Evolutionary conservation across 768 basidiomycete species (phyloP), one percentile per base, ranked within the genome.

Genomic region (Roridomyces roridus): DNA sequence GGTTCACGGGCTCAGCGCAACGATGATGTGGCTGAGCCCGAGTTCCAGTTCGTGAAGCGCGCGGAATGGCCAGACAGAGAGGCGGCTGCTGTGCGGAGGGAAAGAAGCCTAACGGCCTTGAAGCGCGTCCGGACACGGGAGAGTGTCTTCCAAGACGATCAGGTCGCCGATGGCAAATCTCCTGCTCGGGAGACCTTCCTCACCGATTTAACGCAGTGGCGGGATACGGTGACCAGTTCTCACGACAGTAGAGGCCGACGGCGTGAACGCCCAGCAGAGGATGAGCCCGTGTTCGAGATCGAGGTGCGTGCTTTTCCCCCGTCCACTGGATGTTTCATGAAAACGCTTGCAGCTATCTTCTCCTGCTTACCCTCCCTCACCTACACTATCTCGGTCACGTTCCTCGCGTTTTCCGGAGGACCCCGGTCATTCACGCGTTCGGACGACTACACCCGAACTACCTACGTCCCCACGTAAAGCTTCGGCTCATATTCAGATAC

Each of bases 61-160:
- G 86, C 92, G 15, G 91, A 90, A 62, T 92, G 92, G 92, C 89
- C 88, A 1, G 90, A 91, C 69, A 83, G 88, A 36, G 91, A 91
- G 73, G 77, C 83, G 6, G 88, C 85, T 51, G 88, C 86, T 18
- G 75, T 86, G 45, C 79, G 89, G 53, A 77, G 89, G 55, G 87
- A 89, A 67, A 85, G 81, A 70, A 91, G 89, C 66, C 76, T 80
- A 31, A 83, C 85, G 18, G 78, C 77, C 20, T 68, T 89, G 51
- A 85, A 88, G 55, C 78, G 83, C 18, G 75, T 80, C 17, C 77
- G 75, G 65, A 80, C 83, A n/a, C 75, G 82, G 57, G 87, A 88
- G 42, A 75, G 70, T 59, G 66, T 51, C 48, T 67, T 49, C 34
- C 57, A 42, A 25, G 67, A 70, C 35, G 72, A 72, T 10, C 31